phyloP scores from a whole-genome alignment of 2,329 filamentous ascomycete genomes.

The Talaromyces islandicus region DNA sequence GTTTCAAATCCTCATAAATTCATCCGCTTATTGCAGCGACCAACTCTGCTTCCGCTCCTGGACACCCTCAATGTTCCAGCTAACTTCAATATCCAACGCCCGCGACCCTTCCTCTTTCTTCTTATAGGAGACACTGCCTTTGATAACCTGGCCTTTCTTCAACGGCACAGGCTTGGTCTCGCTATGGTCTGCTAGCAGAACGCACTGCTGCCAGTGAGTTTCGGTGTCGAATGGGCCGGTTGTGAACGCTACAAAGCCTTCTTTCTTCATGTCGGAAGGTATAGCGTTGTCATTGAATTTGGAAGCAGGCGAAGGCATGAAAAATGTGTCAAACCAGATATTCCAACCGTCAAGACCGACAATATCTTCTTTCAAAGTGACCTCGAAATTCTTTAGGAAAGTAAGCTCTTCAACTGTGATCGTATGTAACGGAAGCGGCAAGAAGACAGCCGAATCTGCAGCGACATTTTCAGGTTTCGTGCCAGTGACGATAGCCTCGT shows the following conservation, averaged over 20 bases:
- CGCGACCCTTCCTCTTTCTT: conserved; percentile 65
- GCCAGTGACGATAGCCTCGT: conserved; percentile 73
- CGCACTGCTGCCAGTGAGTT: conserved; percentile 87
- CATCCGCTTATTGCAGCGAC: conserved; percentile 29
- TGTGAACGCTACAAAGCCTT: conserved; percentile 71
- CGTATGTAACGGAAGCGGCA: conserved; percentile 70
- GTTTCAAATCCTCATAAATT: background rate
- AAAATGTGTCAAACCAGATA: conserved; percentile 94
- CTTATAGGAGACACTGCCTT: conserved; percentile 64
- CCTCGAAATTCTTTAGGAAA: conserved; percentile 65
- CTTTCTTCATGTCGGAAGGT: conserved; percentile 54
- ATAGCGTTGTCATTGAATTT: conserved; percentile 52
- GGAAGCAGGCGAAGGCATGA: conserved; percentile 57
- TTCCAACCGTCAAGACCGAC: conserved; percentile 77
- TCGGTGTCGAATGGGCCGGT: conserved; percentile 70
- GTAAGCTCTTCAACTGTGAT: conserved; percentile 65
- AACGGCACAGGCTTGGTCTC: conserved; percentile 43
- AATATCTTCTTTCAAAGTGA: conserved; percentile 55
- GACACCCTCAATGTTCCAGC: conserved; percentile 51
- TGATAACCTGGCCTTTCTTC: conserved; percentile 53
- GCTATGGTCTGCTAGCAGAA: conserved; percentile 61
- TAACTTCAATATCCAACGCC: conserved; percentile 58
- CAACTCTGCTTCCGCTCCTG: conserved; percentile 37
- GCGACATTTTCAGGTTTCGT: conserved; percentile 54
- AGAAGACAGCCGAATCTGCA: conserved; percentile 58